phyloP scores from a whole-genome alignment of 805 yeast genomes.

The Candida arabinofermentans region DNA sequence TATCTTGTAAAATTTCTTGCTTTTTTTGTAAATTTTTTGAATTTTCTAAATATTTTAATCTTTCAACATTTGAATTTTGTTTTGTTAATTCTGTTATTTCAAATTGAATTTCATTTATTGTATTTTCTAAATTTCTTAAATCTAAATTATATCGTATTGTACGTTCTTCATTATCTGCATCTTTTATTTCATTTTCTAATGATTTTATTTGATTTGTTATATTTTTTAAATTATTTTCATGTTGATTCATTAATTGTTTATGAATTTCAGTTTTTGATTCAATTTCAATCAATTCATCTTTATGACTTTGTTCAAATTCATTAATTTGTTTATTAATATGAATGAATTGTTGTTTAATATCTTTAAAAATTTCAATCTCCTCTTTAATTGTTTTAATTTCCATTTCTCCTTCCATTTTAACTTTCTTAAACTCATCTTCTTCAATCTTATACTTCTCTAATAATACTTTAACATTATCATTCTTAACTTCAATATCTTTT shows the following conservation, averaged over 20 bases:
- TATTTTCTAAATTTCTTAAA: conserved; percentile 42
- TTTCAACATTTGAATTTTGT: conserved; percentile 50
- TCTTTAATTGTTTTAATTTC: conserved; percentile 18
- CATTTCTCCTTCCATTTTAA: conserved; percentile 18
- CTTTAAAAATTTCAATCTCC: conserved; percentile 30
- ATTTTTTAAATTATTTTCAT: conserved; percentile 29
- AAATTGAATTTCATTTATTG: conserved; percentile 23
- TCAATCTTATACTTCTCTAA: conserved; percentile 8
- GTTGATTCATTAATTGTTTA: conserved; percentile 15
- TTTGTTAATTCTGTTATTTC: conserved; percentile 32
- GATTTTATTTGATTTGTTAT: conserved; percentile 48
- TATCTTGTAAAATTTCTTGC: conserved; percentile 53
- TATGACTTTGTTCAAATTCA: conserved; percentile 25
- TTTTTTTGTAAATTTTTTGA: conserved; percentile 46
- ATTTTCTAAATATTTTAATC: conserved; percentile 57
- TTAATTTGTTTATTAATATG: conserved; percentile 40
- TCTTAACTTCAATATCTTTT: conserved; percentile 2
- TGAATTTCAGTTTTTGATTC: conserved; percentile 12
- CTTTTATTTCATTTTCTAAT: conserved; percentile 48
- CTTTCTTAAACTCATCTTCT: conserved; percentile 4
- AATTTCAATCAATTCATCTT: conserved; percentile 8
- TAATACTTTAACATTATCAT: conserved; percentile 10
- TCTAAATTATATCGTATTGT: conserved; percentile 44
- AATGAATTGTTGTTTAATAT: conserved; percentile 39
- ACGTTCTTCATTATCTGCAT: conserved; percentile 58